Evolutionary conservation across 1,139 yeast species (phyloP).

Genomic region (Insectozyma bohioensis): DNA sequence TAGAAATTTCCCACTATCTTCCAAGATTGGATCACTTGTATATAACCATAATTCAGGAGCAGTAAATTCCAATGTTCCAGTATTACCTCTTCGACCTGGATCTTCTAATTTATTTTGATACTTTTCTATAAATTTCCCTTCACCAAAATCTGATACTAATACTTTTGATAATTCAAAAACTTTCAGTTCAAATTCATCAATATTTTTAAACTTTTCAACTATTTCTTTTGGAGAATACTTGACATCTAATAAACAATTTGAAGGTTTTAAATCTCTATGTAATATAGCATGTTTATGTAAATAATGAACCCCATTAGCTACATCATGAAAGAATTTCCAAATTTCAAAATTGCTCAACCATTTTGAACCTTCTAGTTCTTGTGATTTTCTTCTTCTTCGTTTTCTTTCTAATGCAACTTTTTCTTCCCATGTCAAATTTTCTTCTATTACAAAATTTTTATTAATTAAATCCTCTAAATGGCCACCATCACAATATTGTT

Average conservation of each 20-base stretch:
- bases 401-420: conserved; percentile 25
- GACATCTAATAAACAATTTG: conserved; percentile 68
- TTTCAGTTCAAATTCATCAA: conserved; percentile 23
- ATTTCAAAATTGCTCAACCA: conserved; percentile 44
- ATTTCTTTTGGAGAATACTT: conserved; percentile 19
- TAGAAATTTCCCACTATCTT: conserved; percentile 21
- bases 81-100: conserved; percentile 54
- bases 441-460: conserved; percentile 26
- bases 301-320: conserved; percentile 67
- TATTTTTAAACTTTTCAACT: conserved; percentile 10
- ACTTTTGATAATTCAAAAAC: conserved; percentile 55
- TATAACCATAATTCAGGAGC: conserved; percentile 74
- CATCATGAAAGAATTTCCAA: conserved; percentile 65
- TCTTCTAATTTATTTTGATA: conserved; percentile 16
- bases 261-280: conserved; percentile 86
- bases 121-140: conserved; percentile 68
- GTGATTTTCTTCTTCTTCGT: conserved; percentile 17
- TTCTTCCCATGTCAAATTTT: conserved; percentile 26
- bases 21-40: conserved; percentile 18
- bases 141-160: conserved; percentile 87
- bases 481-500: conserved; percentile 88
- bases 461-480: conserved; percentile 69
- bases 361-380: conserved; percentile 8
- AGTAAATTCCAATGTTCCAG: conserved; percentile 84
- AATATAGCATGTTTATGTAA: conserved; percentile 73